Evolutionary conservation across 345 rosid species (phyloP).

Genomic region (Hypericum perforatum): DNA sequence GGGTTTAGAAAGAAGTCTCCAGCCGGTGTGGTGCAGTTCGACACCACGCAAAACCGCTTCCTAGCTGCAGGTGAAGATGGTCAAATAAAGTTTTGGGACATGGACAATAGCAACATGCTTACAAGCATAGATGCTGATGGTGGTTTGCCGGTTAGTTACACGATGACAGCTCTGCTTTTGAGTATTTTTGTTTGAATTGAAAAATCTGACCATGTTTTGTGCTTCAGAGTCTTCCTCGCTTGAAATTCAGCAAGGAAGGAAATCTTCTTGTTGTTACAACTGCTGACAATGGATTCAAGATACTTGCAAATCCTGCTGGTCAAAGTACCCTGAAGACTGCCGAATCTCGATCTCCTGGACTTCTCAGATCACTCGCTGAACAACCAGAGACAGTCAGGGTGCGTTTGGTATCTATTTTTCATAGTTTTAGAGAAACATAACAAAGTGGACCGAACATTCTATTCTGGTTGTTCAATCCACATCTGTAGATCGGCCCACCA

Average conservation of each 20-base stretch:
- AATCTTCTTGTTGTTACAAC: slow-evolving; percentile 55
- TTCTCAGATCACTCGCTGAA: too few species aligned
- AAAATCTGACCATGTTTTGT: slow-evolving; percentile 10
- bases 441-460: too few species aligned
- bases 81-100: slow-evolving; percentile 64
- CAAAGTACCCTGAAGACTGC: slow-evolving; percentile 47
- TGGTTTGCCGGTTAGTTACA: slow-evolving; percentile 26
- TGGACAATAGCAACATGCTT: slow-evolving; percentile 48
- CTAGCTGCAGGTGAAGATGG: slow-evolving; percentile 67
- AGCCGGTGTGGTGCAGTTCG: slow-evolving; percentile 54
- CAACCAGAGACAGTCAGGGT: too few species aligned
- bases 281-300: slow-evolving; percentile 64
- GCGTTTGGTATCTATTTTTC: too few species aligned
- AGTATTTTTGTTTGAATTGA: neutral
- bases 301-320: slow-evolving; percentile 69
- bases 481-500: too few species aligned
- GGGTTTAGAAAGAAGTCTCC: slow-evolving; percentile 49
- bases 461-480: too few species aligned
- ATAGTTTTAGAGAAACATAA: too few species aligned
- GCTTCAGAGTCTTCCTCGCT: slow-evolving; percentile 47
- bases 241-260: slow-evolving; percentile 74
- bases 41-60: slow-evolving; percentile 51
- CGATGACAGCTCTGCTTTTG: too few species aligned
- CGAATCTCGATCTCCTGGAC: slow-evolving; percentile 14
- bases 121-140: slow-evolving; percentile 59